phyloP scores from a whole-genome alignment of 2,329 filamentous ascomycete species.

The Venturia aucupariae region DNA sequence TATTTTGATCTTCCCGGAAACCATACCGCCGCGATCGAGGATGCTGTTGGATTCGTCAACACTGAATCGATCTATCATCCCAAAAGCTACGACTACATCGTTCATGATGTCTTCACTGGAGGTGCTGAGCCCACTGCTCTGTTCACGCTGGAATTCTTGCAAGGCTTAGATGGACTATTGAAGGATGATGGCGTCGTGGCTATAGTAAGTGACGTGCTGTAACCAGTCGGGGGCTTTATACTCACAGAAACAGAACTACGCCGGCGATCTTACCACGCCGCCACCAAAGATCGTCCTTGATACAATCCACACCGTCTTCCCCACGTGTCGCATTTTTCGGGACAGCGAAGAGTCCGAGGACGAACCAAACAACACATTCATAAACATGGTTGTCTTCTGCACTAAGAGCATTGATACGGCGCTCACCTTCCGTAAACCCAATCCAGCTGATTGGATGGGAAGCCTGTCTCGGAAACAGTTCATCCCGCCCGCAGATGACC shows the following conservation, averaged over 20 bases:
- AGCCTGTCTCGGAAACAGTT: constrained; percentile 62
- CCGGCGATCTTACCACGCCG: constrained; percentile 72
- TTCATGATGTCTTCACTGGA: constrained; percentile 97
- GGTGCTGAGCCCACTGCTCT: constrained; percentile 82
- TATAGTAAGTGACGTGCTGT: constrained; percentile 51
- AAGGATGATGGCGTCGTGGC: constrained; percentile 74
- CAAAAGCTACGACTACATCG: constrained; percentile 71
- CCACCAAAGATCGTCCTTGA: constrained; percentile 69
- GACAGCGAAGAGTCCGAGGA: constrained; percentile 46
- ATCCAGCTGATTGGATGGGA: constrained; percentile 57
- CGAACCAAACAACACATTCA: constrained; percentile 58
- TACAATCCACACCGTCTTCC: constrained; percentile 75
- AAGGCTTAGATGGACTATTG: constrained; percentile 60
- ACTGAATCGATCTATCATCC: constrained; percentile 38
- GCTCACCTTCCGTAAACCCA: constrained; percentile 59
- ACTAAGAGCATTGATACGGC: constrained; percentile 47
- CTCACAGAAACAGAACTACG: constrained; percentile 63
- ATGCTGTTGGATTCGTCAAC: constrained; percentile 64
- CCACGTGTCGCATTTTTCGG: constrained; percentile 83
- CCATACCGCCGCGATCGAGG: constrained; percentile 69
- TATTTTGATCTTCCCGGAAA: constrained; percentile 75
- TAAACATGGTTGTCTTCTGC: constrained; percentile 96
- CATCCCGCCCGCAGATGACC: constrained; percentile 63
- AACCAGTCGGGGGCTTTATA: neutral
- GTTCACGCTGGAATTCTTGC: constrained; percentile 79